Evolutionary conservation across 1,139 yeast species (phyloP), one percentile per base, ranked within the genome.

Genomic region (Saccharomyces hybrid): DNA sequence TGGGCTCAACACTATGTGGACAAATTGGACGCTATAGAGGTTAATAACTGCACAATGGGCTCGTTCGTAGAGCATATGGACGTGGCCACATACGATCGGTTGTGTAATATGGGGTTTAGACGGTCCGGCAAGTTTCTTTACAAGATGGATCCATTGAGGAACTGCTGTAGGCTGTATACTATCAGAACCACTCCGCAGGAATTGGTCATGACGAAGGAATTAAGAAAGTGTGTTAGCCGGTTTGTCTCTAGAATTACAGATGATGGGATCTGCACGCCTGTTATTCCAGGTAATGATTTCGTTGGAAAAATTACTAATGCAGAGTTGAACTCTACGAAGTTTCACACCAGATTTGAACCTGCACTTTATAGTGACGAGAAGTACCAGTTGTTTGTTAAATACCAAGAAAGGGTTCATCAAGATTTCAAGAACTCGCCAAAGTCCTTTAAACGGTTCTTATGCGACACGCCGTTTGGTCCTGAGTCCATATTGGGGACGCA

Each of bases 161-260:
- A 81, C 47, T 91, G 98, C 66, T 91, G 98, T 64, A 78, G 93
- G n/a, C 77, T 83, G 66, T 88, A 82, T 66, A 86, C 97, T 0
- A 88, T 90, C 29, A 71, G 97, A 53, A 83, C 96, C 0, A 76
- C 74, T 46, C 70, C 78, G 38, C 65, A 64, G 0, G 64, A 69
- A 46, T 76, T 83, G 60, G 73, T 75, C 51, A 69, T 85, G 11
- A 71, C 76, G 29, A 88, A 88, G 66, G 91, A 86, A 51, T 85
- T 84, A 55, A 77, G 91, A 46, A 82, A 83, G 59, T 77, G 78
- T 3, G 67, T 88, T 4, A 86, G 85, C 63, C 74, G 86, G 59
- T 87, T 88, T 63, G 76, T 19, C 6, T 16, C 24, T 38, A 38
- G 44, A 8, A 38, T 38, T 14, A 19, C 24, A 9, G 12, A 19